A percentile compares a stretch with the other conserved stretches of the same genome.
These are phyloP conservation scores for Themeda triandra DNA, from an alignment of 176 grass and related monocot genomes.

Conservation along the genomic window DNA sequence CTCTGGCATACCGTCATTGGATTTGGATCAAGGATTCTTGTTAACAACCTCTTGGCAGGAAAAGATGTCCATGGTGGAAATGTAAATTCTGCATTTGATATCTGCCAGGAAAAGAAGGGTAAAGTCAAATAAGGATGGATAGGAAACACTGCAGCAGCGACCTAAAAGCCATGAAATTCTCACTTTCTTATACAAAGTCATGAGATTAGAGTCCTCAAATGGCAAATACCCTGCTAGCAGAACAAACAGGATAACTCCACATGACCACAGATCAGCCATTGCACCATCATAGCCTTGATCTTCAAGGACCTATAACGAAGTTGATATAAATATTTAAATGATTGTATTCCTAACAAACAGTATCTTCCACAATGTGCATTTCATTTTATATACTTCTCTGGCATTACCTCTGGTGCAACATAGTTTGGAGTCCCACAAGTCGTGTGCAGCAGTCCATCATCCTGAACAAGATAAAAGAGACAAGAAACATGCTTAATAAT, in stretches of 20 bases:
- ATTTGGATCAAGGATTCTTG: constrained; percentile 91
- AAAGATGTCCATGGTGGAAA: constrained; percentile 90
- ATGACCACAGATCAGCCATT: constrained; percentile 97
- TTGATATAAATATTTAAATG: neutral
- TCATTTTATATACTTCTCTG: neutral
- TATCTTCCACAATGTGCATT: neutral
- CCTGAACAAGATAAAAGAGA: constrained; percentile 42
- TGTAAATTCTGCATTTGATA: constrained; percentile 70
- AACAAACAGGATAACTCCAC: constrained; percentile 98
- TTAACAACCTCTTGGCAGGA: constrained; percentile 89
- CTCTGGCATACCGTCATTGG: constrained; percentile 58
- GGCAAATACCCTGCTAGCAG: constrained; percentile 97
- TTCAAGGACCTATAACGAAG: constrained; percentile 66
- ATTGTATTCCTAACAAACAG: neutral
- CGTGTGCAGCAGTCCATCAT: constrained; percentile 94
- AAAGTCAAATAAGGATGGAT: constrained; percentile 16
- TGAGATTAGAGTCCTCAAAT: constrained; percentile 96
- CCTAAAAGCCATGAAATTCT: constrained; percentile 23
- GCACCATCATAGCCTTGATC: constrained; percentile 96
- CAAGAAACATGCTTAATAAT: neutral
- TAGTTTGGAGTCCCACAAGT: constrained; percentile 98
- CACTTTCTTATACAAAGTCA: constrained; percentile 93
- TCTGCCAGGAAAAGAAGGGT: constrained; percentile 47
- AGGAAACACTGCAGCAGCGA: neutral
- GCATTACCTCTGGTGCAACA: constrained; percentile 84